Conservation (phyloP, 805 yeast species). For the Schwanniomyces polymorphus region DNA sequence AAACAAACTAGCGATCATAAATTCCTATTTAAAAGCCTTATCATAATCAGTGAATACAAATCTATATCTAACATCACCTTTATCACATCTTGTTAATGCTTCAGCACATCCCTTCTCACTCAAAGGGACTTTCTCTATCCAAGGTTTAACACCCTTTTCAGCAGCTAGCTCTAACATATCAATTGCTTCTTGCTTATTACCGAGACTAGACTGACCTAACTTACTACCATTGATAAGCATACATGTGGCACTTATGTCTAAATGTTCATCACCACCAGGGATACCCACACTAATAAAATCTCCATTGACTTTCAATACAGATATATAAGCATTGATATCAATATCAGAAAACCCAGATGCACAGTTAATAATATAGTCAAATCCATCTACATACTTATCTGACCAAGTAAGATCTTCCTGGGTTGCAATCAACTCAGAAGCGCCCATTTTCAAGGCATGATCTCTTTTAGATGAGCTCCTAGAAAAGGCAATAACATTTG, state of each 20-base stretch:
- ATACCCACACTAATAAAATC: conserved; percentile 65
- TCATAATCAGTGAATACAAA: conserved; percentile 59
- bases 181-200: conserved; percentile 60
- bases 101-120: conserved; percentile 51
- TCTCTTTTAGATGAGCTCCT: conserved; percentile 27
- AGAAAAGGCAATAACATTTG: conserved; percentile 54
- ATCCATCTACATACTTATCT: conserved; percentile 22
- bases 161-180: conserved; percentile 68
- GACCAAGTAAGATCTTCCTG: conserved; percentile 46
- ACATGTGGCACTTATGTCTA: conserved; percentile 49
- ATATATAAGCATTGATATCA: background rate
- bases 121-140: conserved; percentile 62
- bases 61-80: conserved; percentile 66
- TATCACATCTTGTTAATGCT: conserved; percentile 54
- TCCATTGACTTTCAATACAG: conserved; percentile 54
- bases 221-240: conserved; percentile 37
- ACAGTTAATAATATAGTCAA: conserved; percentile 55
- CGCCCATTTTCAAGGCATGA: conserved; percentile 29
- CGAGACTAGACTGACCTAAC: conserved; percentile 45
- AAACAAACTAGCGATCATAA: no score
- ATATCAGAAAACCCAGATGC: conserved; percentile 31
- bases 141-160: conserved; percentile 55
- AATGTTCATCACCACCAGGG: conserved; percentile 49
- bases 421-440: conserved; percentile 47
- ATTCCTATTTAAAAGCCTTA: conserved; percentile 15